Percentiles rank a stretch among this genome's conserved stretches.
phyloP scores from a whole-genome alignment of 2,329 filamentous ascomycete species.

The Aplosporella prunicola region DNA sequence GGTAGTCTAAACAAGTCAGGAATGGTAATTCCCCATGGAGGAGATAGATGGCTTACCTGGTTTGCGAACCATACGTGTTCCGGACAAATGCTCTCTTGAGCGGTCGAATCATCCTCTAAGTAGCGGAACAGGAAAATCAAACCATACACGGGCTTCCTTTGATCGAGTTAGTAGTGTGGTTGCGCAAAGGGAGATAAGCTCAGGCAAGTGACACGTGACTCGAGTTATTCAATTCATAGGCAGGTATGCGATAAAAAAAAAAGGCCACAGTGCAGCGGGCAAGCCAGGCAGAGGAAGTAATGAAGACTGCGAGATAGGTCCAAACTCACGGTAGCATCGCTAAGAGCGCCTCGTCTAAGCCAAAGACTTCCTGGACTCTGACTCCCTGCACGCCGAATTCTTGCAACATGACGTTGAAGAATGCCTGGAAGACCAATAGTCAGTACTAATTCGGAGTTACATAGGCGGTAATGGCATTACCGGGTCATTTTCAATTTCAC shows the following conservation, averaged over 20 bases:
- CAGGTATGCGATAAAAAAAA: too few relatives aligned
- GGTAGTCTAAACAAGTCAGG: conserved; percentile 47
- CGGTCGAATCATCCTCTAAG: conserved; percentile 42
- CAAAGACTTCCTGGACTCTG: conserved; percentile 67
- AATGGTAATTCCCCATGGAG: not conserved
- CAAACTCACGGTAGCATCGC: conserved; percentile 46
- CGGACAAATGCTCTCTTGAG: conserved; percentile 47
- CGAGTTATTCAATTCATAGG: too few relatives aligned
- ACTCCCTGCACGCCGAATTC: conserved; percentile 67
- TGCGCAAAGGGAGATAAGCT: too few relatives aligned
- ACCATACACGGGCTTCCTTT: conserved; percentile 64
- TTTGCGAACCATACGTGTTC: conserved; percentile 85
- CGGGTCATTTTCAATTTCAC: conserved; percentile 84
- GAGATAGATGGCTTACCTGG: conserved; percentile 51
- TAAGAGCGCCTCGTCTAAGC: conserved; percentile 58
- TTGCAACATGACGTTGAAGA: conserved; percentile 77
- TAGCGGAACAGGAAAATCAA: conserved; percentile 83
- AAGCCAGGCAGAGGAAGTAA: not conserved
- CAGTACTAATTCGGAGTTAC: not conserved
- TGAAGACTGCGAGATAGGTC: not conserved
- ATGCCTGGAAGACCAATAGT: conserved; percentile 48
- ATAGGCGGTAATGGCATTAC: conserved; percentile 36
- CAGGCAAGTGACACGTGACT: not conserved
- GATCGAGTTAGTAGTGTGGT: too few relatives aligned
- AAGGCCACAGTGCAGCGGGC: too few relatives aligned